These are phyloP conservation scores for Chaetothyriales sp. DNA, from an alignment of 2,329 filamentous ascomycete species.

Conservation along the genomic window DNA sequence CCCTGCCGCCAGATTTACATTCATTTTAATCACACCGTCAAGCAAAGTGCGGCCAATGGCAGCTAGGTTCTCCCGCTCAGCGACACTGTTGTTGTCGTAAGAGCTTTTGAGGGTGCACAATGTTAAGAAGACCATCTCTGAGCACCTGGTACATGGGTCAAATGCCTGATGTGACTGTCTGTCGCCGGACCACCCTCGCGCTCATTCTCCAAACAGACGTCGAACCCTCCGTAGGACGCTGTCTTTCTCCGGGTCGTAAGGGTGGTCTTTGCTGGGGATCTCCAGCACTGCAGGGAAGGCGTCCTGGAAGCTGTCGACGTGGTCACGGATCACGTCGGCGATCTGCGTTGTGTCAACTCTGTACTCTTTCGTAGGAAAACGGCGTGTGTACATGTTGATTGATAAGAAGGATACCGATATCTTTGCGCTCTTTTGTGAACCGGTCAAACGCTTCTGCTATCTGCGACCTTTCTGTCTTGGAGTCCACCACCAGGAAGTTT, in stretches of 20 bases:
- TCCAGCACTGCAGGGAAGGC: constrained; percentile 94
- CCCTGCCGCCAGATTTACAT: not conserved
- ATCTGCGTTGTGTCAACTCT: constrained; percentile 43
- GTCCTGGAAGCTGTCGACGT: constrained; percentile 79
- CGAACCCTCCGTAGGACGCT: constrained; percentile 82
- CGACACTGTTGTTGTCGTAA: not conserved
- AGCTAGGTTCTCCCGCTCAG: not conserved
- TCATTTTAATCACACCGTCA: not conserved
- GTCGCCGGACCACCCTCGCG: not conserved
- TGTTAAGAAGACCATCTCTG: not conserved
- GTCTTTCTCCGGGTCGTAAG: constrained; percentile 97
- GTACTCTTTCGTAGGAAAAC: constrained; percentile 1
- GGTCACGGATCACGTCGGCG: constrained; percentile 81
- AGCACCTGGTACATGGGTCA: not conserved
- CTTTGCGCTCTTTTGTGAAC: constrained; percentile 81
- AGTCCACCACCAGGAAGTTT: constrained; percentile 95
- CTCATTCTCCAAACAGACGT: constrained; percentile 48
- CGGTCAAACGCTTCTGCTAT: constrained; percentile 83
- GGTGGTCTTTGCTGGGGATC: constrained; percentile 97
- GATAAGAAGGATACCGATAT: constrained; percentile 91
- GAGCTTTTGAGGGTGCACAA: not conserved
- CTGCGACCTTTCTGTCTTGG: constrained; percentile 72
- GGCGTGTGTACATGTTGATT: constrained; percentile 70
- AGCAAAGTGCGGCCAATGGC: too few species aligned
- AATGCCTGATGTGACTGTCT: not conserved